Evolutionary conservation across 1,139 yeast species (phyloP), one percentile per base, ranked within the genome.

Genomic region (Debaryomyces subglobosus): DNA sequence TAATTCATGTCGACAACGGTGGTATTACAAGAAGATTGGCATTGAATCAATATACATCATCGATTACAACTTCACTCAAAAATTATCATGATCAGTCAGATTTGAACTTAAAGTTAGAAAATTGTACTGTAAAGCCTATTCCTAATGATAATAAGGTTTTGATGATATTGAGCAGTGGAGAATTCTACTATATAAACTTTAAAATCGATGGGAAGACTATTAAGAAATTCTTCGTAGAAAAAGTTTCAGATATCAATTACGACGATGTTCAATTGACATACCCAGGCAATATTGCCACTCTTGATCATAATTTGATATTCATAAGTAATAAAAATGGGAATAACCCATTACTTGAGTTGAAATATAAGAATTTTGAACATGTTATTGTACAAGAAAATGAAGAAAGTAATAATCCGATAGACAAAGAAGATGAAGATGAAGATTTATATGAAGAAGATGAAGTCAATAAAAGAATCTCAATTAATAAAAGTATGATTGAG

Each of bases 1-100:
- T 92, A 13, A 70, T 90, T 15, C 95, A 89, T 63, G 79, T 91
- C 20, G 97, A 91, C 61, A 84, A 89, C 45, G 85, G 95, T 2
- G 97, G 97, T 8, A 80, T 86, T 23, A 65, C 78, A 1, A 80
- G 82, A 56, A 87, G 92, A 35, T 72, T 86, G 1, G 85, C 87
- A 1, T 82, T 86, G 5, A 89, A 89, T 61, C 70, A 74, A 49
- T 86, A 69, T 56, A 79, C 84, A 13, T 58, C 74, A 1, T 69
- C 73, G 27, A 73, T 76, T 37, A 81, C 92, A 0, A 72, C 77
- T 5, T 71, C 84, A 42, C 72, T 73, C 15, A 72, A 75, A 50
- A 67, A 65, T 48, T 76, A 78, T 51, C 68, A 69, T 25, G 90
- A 88, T 59, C 82, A 80, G 48, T 67, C 82, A 0, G 64, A 66